These are phyloP conservation scores for Calvatia gigantea DNA, from an alignment of 768 basidiomycete genomes.

Conservation along the genomic window DNA sequence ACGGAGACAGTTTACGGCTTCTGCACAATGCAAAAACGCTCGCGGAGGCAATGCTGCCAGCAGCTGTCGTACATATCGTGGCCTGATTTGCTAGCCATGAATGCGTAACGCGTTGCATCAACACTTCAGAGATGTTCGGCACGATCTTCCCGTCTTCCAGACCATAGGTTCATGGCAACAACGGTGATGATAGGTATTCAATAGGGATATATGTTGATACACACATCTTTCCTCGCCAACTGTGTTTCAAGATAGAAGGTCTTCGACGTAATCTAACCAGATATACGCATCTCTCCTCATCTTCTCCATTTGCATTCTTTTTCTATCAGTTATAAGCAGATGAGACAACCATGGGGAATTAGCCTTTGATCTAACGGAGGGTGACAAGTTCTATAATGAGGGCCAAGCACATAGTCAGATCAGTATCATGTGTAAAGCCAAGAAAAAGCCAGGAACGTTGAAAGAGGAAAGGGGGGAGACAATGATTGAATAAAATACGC, in stretches of 20 bases:
- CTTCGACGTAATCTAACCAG: neutral
- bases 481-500: neutral
- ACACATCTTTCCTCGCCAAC: neutral
- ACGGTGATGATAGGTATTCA: neutral
- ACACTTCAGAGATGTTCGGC: neutral
- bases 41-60: neutral
- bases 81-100: neutral
- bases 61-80: neutral
- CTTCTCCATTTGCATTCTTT: neutral
- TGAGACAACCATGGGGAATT: neutral
- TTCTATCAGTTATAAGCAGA: neutral
- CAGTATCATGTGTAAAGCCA: slow-evolving; percentile 2
- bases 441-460: neutral
- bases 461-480: neutral
- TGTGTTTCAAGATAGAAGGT: neutral
- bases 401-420: neutral
- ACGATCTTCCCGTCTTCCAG: neutral
- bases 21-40: neutral
- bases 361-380: slow-evolving; percentile 23
- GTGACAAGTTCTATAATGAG: slow-evolving; percentile 29
- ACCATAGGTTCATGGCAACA: neutral
- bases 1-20: neutral
- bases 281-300: neutral
- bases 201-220: neutral
- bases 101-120: neutral